phyloP scores from a whole-genome alignment of 352 stramenopile genomes.

The Pythium inflatum region DNA sequence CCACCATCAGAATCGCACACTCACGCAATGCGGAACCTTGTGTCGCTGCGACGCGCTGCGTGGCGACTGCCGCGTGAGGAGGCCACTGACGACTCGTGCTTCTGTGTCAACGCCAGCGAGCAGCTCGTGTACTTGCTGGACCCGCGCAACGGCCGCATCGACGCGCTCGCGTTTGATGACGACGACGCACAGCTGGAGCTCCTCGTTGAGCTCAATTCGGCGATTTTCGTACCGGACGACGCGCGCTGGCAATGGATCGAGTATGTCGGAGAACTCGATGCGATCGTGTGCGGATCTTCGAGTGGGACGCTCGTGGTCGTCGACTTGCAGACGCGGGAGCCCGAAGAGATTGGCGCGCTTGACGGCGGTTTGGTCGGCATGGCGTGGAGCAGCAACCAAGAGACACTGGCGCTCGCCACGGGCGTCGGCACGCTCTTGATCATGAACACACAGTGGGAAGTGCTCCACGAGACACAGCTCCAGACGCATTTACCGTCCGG shows the following conservation, averaged over 20 bases:
- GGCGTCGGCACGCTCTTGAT: slow-evolving; percentile 63
- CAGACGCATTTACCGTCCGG: slow-evolving; percentile 39
- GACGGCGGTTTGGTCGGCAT: slow-evolving; percentile 65
- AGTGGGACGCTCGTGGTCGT: slow-evolving; percentile 55
- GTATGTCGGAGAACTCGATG: slow-evolving; percentile 65
- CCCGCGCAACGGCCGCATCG: slow-evolving; percentile 26
- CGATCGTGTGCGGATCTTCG: slow-evolving; percentile 57
- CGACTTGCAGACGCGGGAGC: slow-evolving; percentile 46
- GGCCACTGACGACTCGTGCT: slow-evolving; percentile 8
- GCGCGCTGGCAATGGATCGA: slow-evolving; percentile 61
- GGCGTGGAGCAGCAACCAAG: slow-evolving; percentile 73
- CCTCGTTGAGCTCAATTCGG: slow-evolving; percentile 41
- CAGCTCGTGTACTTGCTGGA: slow-evolving; percentile 31
- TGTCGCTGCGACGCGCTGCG: slow-evolving; percentile 50
- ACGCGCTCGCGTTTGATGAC: slow-evolving; percentile 28
- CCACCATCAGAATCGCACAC: not conserved
- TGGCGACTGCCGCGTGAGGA: slow-evolving; percentile 39
- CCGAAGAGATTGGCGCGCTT: slow-evolving; percentile 71
- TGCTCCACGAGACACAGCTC: slow-evolving; percentile 69
- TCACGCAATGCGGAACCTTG: slow-evolving; percentile 59
- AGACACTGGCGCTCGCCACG: slow-evolving; percentile 67
- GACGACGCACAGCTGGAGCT: slow-evolving; percentile 32
- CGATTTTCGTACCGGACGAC: slow-evolving; percentile 23
- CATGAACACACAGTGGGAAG: slow-evolving; percentile 81
- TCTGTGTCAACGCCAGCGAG: slow-evolving; percentile 46